Percentiles rank a stretch among this genome's conserved stretches.
Conservation (phyloP, 192 early-diverging fungal species). For the Backusella westeae region DNA sequence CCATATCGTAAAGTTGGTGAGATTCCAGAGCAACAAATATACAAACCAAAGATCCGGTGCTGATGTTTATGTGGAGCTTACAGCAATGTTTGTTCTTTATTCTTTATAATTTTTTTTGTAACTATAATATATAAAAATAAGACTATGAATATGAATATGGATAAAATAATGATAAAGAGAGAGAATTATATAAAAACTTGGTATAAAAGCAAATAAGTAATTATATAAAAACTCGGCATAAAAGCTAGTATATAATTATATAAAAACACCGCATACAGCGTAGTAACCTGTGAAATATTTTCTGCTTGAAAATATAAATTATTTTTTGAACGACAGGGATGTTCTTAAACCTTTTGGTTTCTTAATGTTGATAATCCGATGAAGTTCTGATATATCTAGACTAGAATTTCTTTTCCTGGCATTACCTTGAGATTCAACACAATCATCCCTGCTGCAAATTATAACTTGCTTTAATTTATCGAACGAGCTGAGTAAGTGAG, state of each 20-base stretch:
- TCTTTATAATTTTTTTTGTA: neutral
- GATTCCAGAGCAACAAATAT: conserved; percentile 14
- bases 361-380: neutral
- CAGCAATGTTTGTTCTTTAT: conserved; percentile 12
- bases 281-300: conserved; percentile 7
- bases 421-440: neutral
- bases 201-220: neutral
- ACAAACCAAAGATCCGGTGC: conserved; percentile 7
- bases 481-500: neutral
- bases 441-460: neutral
- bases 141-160: too few species aligned
- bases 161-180: neutral
- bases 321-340: neutral
- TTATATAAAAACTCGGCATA: conserved; percentile 2
- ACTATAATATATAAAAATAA: too few species aligned
- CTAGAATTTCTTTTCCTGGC: neutral
- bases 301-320: neutral
- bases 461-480: neutral
- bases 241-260: neutral
- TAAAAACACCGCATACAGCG: neutral
- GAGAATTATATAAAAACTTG: neutral
- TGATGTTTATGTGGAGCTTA: neutral
- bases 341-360: neutral
- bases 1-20: neutral
- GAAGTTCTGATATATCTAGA: neutral